Conservation (phyloP, 371 early-diverging fungal species). For the Lichtheimia hyalospora region DNA sequence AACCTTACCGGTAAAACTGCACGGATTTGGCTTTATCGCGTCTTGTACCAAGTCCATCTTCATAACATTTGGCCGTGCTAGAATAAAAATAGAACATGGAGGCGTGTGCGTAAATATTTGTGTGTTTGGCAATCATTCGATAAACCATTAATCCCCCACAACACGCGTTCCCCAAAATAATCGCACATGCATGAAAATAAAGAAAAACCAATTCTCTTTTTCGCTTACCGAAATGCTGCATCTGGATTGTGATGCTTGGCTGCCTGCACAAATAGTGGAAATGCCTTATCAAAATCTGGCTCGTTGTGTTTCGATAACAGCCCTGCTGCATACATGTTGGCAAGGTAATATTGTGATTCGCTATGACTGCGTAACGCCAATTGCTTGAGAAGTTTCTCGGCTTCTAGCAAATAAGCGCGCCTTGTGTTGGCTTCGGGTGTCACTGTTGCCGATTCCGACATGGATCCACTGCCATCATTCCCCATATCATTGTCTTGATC, state of each 20-base stretch:
- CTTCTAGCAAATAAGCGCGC: constrained; percentile 47
- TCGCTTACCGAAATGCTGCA: constrained; percentile 54
- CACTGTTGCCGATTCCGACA: neutral
- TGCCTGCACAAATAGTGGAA: constrained; percentile 64
- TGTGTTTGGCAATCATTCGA: neutral
- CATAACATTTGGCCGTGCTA: constrained; percentile 65
- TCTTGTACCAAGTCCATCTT: constrained; percentile 62
- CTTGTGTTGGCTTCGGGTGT: neutral
- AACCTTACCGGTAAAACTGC: constrained; percentile 60
- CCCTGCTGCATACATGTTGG: constrained; percentile 61
- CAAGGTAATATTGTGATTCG: constrained; percentile 63
- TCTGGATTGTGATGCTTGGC: constrained; percentile 67
- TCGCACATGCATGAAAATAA: neutral
- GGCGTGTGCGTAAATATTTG: neutral
- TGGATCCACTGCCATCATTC: neutral
- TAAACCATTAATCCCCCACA: no score
- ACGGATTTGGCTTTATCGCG: constrained; percentile 56
- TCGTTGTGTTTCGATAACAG: constrained; percentile 42
- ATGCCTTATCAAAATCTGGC: constrained; percentile 64
- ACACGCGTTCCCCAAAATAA: no score
- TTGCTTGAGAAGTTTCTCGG: constrained; percentile 54
- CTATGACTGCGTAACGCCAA: constrained; percentile 55
- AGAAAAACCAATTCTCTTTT: constrained; percentile 5
- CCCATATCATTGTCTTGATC: neutral
- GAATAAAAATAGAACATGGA: constrained; percentile 1